phyloP scores from a whole-genome alignment of 768 basidiomycete species.

The Chalciporus piperatus region DNA sequence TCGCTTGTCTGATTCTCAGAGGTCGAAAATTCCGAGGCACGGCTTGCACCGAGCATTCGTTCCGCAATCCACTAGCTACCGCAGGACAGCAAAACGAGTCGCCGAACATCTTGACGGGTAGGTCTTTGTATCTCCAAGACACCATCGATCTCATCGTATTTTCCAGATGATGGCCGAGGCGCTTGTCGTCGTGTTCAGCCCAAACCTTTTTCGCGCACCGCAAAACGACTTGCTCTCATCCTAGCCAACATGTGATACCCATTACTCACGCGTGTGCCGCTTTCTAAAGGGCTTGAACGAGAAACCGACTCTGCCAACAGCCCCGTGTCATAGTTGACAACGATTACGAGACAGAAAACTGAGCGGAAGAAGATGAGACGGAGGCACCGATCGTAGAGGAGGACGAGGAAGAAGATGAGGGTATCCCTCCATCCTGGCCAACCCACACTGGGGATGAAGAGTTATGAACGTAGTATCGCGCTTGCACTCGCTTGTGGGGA shows the following conservation, averaged over 20 bases:
- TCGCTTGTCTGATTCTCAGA: slow-evolving; percentile 38
- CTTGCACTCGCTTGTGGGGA: slow-evolving; percentile 9
- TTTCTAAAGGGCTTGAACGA: neutral
- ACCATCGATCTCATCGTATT: neutral
- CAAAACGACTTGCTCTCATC: slow-evolving; percentile 74
- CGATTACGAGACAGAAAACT: slow-evolving; percentile 50
- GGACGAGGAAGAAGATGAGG: slow-evolving; percentile 56
- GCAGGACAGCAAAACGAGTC: slow-evolving; percentile 64
- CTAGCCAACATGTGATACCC: slow-evolving; percentile 78
- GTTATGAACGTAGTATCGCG: slow-evolving; percentile 8
- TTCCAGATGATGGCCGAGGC: slow-evolving; percentile 81
- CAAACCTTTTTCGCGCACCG: slow-evolving; percentile 73
- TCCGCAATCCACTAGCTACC: slow-evolving; percentile 68
- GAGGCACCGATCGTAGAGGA: slow-evolving; percentile 68
- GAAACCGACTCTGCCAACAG: slow-evolving; percentile 27
- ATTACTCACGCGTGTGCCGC: slow-evolving; percentile 64
- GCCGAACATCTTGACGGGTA: slow-evolving; percentile 79
- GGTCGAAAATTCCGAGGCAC: slow-evolving; percentile 64
- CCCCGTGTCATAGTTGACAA: slow-evolving; percentile 75
- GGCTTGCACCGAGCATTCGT: slow-evolving; percentile 63
- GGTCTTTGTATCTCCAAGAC: slow-evolving; percentile 14
- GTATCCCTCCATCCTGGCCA: slow-evolving; percentile 25
- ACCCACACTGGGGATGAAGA: slow-evolving; percentile 23
- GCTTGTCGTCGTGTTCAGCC: slow-evolving; percentile 83
- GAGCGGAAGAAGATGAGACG: slow-evolving; percentile 62